Percentiles rank a stretch among this genome's conserved stretches.
Conservation (phyloP, 2,329 filamentous ascomycete genomes). For the Pseudogymnoascus sp. region DNA sequence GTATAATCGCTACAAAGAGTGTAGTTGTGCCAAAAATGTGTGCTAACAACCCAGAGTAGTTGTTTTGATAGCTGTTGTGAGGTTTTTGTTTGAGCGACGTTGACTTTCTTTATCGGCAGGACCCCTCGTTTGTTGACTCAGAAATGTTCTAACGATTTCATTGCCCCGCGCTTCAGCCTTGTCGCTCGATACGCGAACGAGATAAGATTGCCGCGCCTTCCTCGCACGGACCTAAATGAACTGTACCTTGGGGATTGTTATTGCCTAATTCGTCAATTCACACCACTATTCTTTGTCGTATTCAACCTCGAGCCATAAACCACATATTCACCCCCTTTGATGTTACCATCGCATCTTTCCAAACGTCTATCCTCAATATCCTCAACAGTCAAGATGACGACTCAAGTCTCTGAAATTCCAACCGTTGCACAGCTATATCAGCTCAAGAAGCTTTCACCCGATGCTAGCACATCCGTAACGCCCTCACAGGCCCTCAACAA, state of each 20-base stretch:
- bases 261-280: neutral
- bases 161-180: conserved; percentile 4
- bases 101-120: neutral
- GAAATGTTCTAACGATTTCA: neutral
- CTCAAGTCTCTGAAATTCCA: conserved; percentile 25
- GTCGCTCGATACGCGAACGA: neutral
- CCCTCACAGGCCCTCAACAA: conserved; percentile 50
- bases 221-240: neutral
- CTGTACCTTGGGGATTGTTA: neutral
- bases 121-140: conserved; percentile 7
- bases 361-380: conserved; percentile 19
- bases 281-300: neutral
- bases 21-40: neutral
- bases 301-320: neutral
- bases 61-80: neutral
- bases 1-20: neutral
- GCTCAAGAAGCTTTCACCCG: conserved; percentile 20
- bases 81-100: neutral
- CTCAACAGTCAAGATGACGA: conserved; percentile 23
- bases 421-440: conserved; percentile 27
- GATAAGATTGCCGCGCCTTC: neutral
- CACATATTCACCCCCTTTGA: neutral
- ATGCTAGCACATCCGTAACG: neutral
- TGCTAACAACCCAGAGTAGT: neutral
- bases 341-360: neutral